These are phyloP conservation scores for Yamadazyma mexicana DNA, from an alignment of 1,139 yeast species.

Conservation along the genomic window DNA sequence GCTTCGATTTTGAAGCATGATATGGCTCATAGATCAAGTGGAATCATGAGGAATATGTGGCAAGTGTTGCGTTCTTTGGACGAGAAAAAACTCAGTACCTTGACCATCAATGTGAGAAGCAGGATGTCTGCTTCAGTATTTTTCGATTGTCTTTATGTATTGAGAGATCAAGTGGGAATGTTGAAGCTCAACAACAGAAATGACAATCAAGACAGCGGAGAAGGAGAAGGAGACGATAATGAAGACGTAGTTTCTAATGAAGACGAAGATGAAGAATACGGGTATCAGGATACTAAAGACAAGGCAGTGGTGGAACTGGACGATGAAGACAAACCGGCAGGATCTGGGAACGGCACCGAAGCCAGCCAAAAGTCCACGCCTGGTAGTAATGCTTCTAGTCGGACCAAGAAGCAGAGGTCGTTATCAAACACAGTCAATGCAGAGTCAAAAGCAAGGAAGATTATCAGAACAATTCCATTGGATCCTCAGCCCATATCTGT, in stretches of 20 bases:
- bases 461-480: conserved; percentile 73
- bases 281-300: conserved; percentile 21
- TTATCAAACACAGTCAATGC: conserved; percentile 58
- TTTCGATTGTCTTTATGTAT: conserved; percentile 82
- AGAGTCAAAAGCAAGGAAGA: conserved; percentile 68
- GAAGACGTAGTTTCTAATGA: conserved; percentile 19
- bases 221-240: conserved; percentile 19
- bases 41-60: conserved; percentile 95
- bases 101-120: conserved; percentile 63
- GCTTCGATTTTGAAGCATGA: conserved; percentile 91
- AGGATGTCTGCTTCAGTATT: conserved; percentile 92
- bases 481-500: conserved; percentile 75
- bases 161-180: conserved; percentile 87
- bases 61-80: conserved; percentile 66
- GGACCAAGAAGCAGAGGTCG: conserved; percentile 43
- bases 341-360: conserved; percentile 3
- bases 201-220: conserved; percentile 22
- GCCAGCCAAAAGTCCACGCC: conserved; percentile 40
- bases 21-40: conserved; percentile 88
- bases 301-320: conserved; percentile 24
- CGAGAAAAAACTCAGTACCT: conserved; percentile 36
- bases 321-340: conserved; percentile 17
- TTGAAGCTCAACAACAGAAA: conserved; percentile 51
- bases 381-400: conserved; percentile 31
- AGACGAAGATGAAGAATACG: conserved; percentile 23